Evolutionary conservation across 2,329 filamentous ascomycete genomes (phyloP), one percentile per base, ranked within the genome.

Genomic region (Juglanconis oblonga): DNA sequence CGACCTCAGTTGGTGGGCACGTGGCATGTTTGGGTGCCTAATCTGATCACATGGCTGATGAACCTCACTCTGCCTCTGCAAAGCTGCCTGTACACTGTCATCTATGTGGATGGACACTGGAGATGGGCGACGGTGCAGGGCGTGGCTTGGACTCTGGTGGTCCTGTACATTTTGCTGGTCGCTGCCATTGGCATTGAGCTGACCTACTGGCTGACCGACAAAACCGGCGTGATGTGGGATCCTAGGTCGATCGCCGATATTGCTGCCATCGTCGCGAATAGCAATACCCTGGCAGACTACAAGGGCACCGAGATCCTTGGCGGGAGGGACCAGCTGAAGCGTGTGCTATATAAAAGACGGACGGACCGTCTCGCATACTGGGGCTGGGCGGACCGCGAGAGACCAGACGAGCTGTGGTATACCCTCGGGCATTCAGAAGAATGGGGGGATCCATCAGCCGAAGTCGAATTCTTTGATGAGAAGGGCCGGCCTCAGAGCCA

Each of bases 201-300:
- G 64, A 64, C 85, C n/a, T 88, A 85, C 64, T 91, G 93, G 76
- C 76, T 82, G 57, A 74, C 79, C 29, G 80, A 83, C 35, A 81
- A 80, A 67, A 96, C 92, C 0, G 92, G 92, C 0, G 77, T 97
- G 63, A 83, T 89, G 69, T 97, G 93, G 93, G 92, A 97, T 70
- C 84, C 92, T 2, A 82, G 88, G 50, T 94, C 88, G 31, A 77
- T 97, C 7, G 93, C 90, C 3, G 92, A 97, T 70, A 77, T 96
- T 42, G 82, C 95, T 48, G 85, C 88, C 1, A 79, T 97, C 10
- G 81, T 96, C 32, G 88, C 91, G 64, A 85, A 89, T 62, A 93
- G 91, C 64, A 97, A 96, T 72, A 86, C 88, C 17, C 81, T 92
- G 52, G 78, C 80, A 29, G 88, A 90, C 67, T 96, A 92, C 72